phyloP scores from a whole-genome alignment of 306 rosid species.

The Acacia acuminata region DNA sequence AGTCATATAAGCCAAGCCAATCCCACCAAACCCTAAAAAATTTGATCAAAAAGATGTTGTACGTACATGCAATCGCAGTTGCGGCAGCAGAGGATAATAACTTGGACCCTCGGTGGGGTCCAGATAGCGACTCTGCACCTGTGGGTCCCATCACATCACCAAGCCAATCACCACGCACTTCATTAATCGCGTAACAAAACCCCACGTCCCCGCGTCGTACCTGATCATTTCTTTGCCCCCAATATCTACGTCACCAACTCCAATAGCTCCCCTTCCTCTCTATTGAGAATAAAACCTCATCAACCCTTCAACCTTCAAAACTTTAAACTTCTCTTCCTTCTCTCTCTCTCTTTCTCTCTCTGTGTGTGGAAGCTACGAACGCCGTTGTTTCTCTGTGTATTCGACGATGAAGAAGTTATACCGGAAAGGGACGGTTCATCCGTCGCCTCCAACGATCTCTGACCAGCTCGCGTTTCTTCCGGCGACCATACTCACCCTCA shows the following conservation, averaged over 20 bases:
- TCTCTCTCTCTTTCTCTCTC: conserved; percentile 7
- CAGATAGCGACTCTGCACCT: conserved; percentile 30
- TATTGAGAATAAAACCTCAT: conserved; percentile 46
- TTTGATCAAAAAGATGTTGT: neutral
- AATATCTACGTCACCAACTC: conserved; percentile 56
- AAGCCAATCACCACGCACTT: conserved; percentile 19
- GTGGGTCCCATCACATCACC: conserved; percentile 33
- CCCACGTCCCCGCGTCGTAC: conserved; percentile 44
- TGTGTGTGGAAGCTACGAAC: neutral
- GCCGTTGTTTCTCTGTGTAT: neutral
- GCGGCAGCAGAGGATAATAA: conserved; percentile 15
- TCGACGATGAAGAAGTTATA: conserved; percentile 84
- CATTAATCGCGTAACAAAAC: neutral
- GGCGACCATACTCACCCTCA: conserved; percentile 69
- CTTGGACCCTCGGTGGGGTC: neutral
- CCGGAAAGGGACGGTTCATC: conserved; percentile 81
- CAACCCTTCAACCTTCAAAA: neutral
- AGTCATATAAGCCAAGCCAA: conserved; percentile 33
- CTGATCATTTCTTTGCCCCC: conserved; percentile 27
- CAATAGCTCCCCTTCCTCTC: conserved; percentile 24
- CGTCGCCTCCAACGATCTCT: conserved; percentile 78
- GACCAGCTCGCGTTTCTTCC: conserved; percentile 89
- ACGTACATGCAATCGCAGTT: conserved; percentile 19
- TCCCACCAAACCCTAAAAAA: conserved; percentile 44
- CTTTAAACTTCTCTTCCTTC: neutral